Evolutionary conservation across 768 basidiomycete genomes (phyloP).

Genomic region (Tephrocybe rancida): DNA sequence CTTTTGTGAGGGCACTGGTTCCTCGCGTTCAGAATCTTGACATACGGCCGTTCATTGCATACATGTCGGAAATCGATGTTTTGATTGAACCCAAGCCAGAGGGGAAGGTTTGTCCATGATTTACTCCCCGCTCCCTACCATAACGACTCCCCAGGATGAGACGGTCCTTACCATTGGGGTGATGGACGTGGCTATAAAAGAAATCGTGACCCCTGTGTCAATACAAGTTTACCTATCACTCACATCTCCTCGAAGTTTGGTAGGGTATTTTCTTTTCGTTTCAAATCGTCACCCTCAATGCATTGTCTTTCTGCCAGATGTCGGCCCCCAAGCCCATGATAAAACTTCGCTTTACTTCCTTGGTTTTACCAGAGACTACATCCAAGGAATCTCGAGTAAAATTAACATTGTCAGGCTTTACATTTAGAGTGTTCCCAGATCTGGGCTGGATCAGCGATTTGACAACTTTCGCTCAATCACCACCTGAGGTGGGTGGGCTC

Average conservation of each 20-base stretch:
- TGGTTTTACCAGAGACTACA: conserved; percentile 56
- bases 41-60: conserved; percentile 55
- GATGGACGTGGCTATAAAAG: conserved; percentile 60
- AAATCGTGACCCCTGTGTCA: conserved; percentile 40
- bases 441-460: conserved; percentile 66
- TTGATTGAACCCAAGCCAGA: conserved; percentile 70
- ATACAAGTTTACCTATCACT: conserved; percentile 50
- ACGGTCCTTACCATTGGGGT: conserved; percentile 65
- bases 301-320: conserved; percentile 32
- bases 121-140: neutral
- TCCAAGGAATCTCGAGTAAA: conserved; percentile 82
- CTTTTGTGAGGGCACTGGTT: conserved; percentile 47
- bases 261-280: conserved; percentile 32
- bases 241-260: conserved; percentile 60
- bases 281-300: neutral
- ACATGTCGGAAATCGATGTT: conserved; percentile 62
- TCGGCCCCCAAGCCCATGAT: conserved; percentile 51
- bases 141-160: conserved; percentile 56
- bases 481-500: conserved; percentile 74
- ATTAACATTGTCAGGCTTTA: conserved; percentile 64
- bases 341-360: conserved; percentile 69
- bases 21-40: conserved; percentile 38
- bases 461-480: conserved; percentile 69
- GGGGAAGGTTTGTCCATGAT: conserved; percentile 55
- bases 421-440: conserved; percentile 63